Percentiles rank a stretch among this genome's conserved stretches.
Evolutionary conservation across 495 filamentous ascomycete species (phyloP).

Genomic region (Trichoderma gamsii): DNA sequence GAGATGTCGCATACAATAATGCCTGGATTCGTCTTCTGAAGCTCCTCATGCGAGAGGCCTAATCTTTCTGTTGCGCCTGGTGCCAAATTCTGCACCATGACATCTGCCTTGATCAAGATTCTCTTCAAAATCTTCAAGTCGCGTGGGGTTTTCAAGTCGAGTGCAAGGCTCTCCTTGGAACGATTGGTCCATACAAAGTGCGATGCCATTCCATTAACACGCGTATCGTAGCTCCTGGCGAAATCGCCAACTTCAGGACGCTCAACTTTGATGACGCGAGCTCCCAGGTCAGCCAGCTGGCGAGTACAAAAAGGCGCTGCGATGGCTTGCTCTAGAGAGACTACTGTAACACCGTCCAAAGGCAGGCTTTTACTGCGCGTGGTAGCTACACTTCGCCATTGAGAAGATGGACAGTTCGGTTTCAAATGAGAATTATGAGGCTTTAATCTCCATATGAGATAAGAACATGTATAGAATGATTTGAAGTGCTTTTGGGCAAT

Average conservation of each 20-base stretch:
- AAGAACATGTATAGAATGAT: too few species aligned
- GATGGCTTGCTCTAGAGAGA: constrained; percentile 50
- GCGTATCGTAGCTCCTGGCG: constrained; percentile 43
- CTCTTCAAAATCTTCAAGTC: constrained; percentile 40
- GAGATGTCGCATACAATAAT: constrained; percentile 51
- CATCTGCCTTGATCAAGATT: constrained; percentile 41
- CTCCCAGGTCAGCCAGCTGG: constrained; percentile 47
- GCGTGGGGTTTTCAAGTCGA: constrained; percentile 40
- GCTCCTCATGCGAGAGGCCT: constrained; percentile 38
- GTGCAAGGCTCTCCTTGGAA: constrained; percentile 45
- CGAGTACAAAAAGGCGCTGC: constrained; percentile 49
- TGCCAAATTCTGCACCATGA: constrained; percentile 48
- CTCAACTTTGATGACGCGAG: constrained; percentile 49
- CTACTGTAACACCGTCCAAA: constrained; percentile 42
- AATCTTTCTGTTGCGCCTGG: constrained; percentile 44
- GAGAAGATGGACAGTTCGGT: not conserved
- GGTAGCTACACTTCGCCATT: not conserved
- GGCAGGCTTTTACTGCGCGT: constrained; percentile 33
- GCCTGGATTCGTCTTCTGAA: constrained; percentile 36
- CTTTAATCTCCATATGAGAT: too few species aligned
- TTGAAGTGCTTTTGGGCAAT: too few species aligned
- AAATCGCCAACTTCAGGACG: constrained; percentile 45
- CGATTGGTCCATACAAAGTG: constrained; percentile 51
- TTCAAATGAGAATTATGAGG: too few species aligned
- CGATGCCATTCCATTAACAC: constrained; percentile 42